phyloP scores from a whole-genome alignment of 805 yeast genomes.

The Kuraishia piskuri region DNA sequence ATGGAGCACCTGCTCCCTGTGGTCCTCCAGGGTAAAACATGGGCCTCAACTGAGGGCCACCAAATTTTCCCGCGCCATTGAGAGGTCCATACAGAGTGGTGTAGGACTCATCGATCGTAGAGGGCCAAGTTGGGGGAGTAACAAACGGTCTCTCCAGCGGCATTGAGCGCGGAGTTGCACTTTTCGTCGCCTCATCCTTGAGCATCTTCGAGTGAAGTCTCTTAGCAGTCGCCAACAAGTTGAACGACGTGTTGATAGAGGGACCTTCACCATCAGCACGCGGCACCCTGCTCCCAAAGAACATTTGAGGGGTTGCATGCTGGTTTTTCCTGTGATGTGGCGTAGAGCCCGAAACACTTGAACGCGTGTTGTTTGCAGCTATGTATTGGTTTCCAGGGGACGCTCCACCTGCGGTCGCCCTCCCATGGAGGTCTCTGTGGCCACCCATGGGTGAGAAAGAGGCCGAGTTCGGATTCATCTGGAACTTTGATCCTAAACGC shows the following conservation, averaged over 20 bases:
- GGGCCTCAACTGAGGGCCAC: neutral
- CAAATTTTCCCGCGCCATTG: neutral
- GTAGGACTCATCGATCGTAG: constrained; percentile 49
- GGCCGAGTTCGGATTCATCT: constrained; percentile 62
- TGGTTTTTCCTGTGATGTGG: constrained; percentile 1
- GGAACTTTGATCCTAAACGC: constrained; percentile 47
- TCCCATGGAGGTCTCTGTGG: constrained; percentile 15
- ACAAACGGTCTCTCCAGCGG: constrained; percentile 54
- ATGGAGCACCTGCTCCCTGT: constrained; percentile 19
- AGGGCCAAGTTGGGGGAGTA: constrained; percentile 74
- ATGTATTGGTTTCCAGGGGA: neutral
- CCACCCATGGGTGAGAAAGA: constrained; percentile 43
- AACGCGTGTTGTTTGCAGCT: neutral
- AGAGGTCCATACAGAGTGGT: constrained; percentile 7
- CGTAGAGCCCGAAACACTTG: constrained; percentile 2
- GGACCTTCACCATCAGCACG: constrained; percentile 18
- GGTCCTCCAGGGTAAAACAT: constrained; percentile 5
- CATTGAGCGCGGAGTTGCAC: constrained; percentile 22
- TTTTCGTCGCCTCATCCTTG: constrained; percentile 12
- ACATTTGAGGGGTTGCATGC: constrained; percentile 16
- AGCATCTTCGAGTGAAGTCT: constrained; percentile 11
- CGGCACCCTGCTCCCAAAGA: constrained; percentile 30
- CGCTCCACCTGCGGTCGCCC: neutral
- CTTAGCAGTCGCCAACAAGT: constrained; percentile 41
- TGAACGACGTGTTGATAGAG: constrained; percentile 37